Evolutionary conservation across 2,329 filamentous ascomycete species (phyloP).

Genomic region (Bertia moriformis): DNA sequence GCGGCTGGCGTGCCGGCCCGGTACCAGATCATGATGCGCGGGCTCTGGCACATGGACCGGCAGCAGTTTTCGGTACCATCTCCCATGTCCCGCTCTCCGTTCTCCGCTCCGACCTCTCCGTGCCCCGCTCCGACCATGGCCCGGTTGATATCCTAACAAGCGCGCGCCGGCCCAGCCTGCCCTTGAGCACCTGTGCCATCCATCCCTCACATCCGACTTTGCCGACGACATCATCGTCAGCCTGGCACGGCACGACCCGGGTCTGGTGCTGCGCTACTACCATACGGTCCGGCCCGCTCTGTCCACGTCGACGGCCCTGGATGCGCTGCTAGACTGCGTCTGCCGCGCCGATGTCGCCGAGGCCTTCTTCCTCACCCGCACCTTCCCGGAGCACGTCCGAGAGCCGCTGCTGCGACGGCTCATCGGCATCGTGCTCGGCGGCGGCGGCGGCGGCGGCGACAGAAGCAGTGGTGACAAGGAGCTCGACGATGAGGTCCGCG

Average conservation of each 20-base stretch:
- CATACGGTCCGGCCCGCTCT: conserved; percentile 61
- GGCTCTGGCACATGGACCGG: conserved; percentile 67
- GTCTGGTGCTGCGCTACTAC: conserved; percentile 64
- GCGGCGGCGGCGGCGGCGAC: conserved; percentile 11
- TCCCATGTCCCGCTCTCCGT: no score
- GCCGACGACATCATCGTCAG: conserved; percentile 65
- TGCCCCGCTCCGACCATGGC: not conserved
- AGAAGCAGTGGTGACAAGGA: conserved; percentile 11
- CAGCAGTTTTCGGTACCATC: conserved; percentile 44
- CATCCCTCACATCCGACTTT: conserved; percentile 67
- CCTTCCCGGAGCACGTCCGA: conserved; percentile 45
- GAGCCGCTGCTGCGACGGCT: conserved; percentile 54
- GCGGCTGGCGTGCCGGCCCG: conserved; percentile 55
- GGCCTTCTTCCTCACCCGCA: conserved; percentile 59
- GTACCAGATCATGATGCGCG: conserved; percentile 69
- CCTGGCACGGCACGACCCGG: conserved; percentile 49
- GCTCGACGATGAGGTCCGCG: conserved; percentile 25
- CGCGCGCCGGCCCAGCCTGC: conserved; percentile 31
- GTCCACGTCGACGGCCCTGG: conserved; percentile 43
- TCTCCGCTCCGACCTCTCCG: no score
- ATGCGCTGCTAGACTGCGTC: conserved; percentile 56
- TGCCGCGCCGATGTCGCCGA: conserved; percentile 54
- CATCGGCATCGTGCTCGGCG: conserved; percentile 38
- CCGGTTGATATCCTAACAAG: conserved; percentile 5
- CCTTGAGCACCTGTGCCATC: conserved; percentile 63